Evolutionary conservation across 768 basidiomycete genomes (phyloP).

Genomic region (Omphalotus guepiniiformis): DNA sequence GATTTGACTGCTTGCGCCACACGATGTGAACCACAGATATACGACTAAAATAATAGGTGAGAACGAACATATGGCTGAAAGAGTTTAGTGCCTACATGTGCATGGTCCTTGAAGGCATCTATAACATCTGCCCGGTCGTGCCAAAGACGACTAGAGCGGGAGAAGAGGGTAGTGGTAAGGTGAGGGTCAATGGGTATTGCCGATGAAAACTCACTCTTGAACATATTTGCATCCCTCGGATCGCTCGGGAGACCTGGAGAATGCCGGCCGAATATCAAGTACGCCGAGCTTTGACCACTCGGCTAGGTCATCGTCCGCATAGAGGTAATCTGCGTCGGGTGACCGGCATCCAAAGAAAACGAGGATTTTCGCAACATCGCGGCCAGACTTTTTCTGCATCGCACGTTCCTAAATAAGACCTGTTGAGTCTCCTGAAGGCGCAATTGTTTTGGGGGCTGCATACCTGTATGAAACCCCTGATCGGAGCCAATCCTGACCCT

Average conservation of each 20-base stretch:
- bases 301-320: constrained; percentile 35
- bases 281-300: constrained; percentile 39
- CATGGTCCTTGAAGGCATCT: constrained; percentile 27
- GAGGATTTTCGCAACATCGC: constrained; percentile 35
- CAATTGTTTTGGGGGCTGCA: neutral
- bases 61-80: neutral
- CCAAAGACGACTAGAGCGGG: constrained; percentile 33
- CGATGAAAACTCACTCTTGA: constrained; percentile 27
- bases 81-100: constrained; percentile 24
- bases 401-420: constrained; percentile 36
- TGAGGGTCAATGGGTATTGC: neutral
- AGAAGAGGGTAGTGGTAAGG: neutral
- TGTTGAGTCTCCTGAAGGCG: neutral
- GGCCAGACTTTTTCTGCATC: constrained; percentile 37
- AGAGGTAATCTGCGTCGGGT: constrained; percentile 39
- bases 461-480: constrained; percentile 42
- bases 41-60: constrained; percentile 25
- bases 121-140: constrained; percentile 34
- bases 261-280: constrained; percentile 43
- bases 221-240: constrained; percentile 34
- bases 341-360: constrained; percentile 46
- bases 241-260: constrained; percentile 24
- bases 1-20: constrained; percentile 37
- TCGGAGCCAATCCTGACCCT: constrained; percentile 45
- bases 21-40: constrained; percentile 37